Base-by-base conservation (phyloP, 1,284 basidiomycete species). In the Tranzscheliella williamsii region DNA sequence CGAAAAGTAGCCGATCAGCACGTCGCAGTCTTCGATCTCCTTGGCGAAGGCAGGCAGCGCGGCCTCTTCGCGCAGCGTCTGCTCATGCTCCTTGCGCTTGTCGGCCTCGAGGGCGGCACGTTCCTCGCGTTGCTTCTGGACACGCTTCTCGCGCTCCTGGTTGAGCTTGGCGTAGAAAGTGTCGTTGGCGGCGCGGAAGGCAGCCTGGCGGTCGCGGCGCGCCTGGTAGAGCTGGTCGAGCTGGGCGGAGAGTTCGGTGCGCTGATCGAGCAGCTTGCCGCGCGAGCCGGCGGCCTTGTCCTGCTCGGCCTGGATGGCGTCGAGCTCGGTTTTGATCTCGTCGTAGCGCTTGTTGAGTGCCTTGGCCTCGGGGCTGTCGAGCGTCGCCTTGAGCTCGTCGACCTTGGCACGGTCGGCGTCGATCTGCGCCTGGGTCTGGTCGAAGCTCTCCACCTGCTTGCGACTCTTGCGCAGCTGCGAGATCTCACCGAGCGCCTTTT, bases 1-100 rank as follows among this genome's bases (percentile, higher is more conserved):
- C 46, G 70, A 86, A 80, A 99, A 89, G 79, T 85, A 88, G 78
- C 91, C 89, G 78, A 98, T 89, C 58, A 95, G 85, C 6, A 89
- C 93, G 73, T 91, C 87, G 81, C 92, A 96, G 79, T 98, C 95
- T 81, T 98, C 92, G 70, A 98, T 93, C 79, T 97, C 86, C 52
- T 86, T 83, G 72, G 91, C 89, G 82, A 86, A 98, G 0, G 95
- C 95, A 30, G 95, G 93, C 31, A 84, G 74, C 47, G 87, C 85
- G 24, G 95, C 95, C 72, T 97, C 92, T 65, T 98, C 95, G 48
- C 90, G 86, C 49, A 98, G 76, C 35, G 86, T 86, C 62, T 86
- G 84, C 33, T 87, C 90, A 52, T 87, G 82, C 76, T 91, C 91
- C 76, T 87, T 83, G 75, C 87, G 87, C 81, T 91, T 91, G 53